Base-by-base conservation (phyloP, 257 asterid species). In the Ilex asprella region DNA sequence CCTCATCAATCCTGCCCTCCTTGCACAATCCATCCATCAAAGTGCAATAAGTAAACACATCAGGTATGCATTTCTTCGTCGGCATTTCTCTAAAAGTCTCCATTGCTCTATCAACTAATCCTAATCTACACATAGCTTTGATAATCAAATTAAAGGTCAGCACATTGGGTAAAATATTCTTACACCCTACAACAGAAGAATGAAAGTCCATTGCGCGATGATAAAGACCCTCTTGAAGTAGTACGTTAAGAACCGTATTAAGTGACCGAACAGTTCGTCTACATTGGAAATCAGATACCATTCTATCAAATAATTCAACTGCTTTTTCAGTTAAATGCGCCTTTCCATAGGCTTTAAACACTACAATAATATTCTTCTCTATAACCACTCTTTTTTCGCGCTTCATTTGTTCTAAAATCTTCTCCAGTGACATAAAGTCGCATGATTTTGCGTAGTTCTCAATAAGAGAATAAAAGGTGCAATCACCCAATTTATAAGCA, bases 11-110 rank as follows among this genome's bases (percentile, higher is more conserved):
- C 78, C 91, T 77, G 65, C 76, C 78, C 58, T 73, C 91, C 78
- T 89, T 93, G 63, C 99, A 93, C 72, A 93, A 65, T 30, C 99
- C 99, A 78, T 93, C 95, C 99, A 93, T 93, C 83, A 93, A 67
- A 12, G 95, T 93, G 79, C 94, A 85, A 64, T 86, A 93, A 0
- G 97, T 89, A 73, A 78, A 93, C 0, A 72, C 83, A 81, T 93
- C 97, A 0, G 97, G 84, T 32, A 73, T 76, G 27, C 88, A 85
- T 14, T 74, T 71, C 61, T 68, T 62, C 66, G 51, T 54, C 8
- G 79, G 75, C 96, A 93, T 93, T 57, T 82, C 90, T 69, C 96
- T 84, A 39, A 93, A 76, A 56, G 80, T 70, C 14, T 85, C 84
- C n/a, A n/a, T n/a, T n/a, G n/a, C n/a, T n/a, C 76, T 76, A 69